Evolutionary conservation across 176 grass and related monocot species (phyloP).

Genomic region (Otatea glauca): DNA sequence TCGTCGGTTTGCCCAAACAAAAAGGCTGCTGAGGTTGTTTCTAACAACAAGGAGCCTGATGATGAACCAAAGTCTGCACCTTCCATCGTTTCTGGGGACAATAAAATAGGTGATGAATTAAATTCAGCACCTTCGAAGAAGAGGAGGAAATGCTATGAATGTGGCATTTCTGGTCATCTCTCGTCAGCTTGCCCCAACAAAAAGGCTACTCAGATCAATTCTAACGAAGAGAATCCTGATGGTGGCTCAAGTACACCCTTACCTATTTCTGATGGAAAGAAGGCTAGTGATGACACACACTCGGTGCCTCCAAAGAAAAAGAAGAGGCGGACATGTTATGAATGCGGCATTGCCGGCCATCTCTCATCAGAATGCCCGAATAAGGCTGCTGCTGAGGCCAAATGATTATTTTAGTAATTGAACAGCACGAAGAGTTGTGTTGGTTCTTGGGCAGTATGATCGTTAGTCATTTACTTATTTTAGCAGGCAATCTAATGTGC

Average conservation of each 20-base stretch:
- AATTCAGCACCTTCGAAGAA: conserved; percentile 62
- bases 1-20: conserved; percentile 77
- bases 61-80: conserved; percentile 40
- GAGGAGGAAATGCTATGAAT: conserved; percentile 69
- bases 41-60: conserved; percentile 11
- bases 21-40: conserved; percentile 35
- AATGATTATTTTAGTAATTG: conserved; percentile 22
- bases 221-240: neutral
- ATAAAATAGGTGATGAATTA: conserved; percentile 21
- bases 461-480: neutral
- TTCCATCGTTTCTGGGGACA: conserved; percentile 29
- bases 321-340: conserved; percentile 83
- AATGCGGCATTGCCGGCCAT: conserved; percentile 75
- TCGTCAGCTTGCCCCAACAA: conserved; percentile 78
- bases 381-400: conserved; percentile 42
- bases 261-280: conserved; percentile 28
- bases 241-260: conserved; percentile 32
- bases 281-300: conserved; percentile 15
- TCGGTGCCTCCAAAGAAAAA: conserved; percentile 60
- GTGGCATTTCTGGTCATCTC: conserved; percentile 71
- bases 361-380: conserved; percentile 83
- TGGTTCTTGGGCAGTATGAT: neutral
- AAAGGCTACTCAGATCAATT: conserved; percentile 1
- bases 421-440: neutral
- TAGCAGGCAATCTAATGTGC: conserved; percentile 7